These are phyloP conservation scores for Lomentospora prolificans DNA, from an alignment of 2,329 filamentous ascomycete species.

Conservation along the genomic window DNA sequence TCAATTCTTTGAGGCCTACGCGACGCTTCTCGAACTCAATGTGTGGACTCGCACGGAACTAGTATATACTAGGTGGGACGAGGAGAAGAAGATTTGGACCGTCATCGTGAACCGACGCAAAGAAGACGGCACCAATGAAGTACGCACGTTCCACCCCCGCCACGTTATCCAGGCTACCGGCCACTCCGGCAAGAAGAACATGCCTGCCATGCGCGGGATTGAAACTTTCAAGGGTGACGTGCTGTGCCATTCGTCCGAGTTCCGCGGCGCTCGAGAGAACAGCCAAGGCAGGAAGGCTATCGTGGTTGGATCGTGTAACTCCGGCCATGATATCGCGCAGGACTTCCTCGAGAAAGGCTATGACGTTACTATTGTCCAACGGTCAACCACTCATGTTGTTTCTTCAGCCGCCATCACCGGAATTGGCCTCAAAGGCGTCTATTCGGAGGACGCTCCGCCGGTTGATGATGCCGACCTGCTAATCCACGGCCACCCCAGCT, in stretches of 20 bases:
- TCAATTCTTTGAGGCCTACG: conserved; percentile 60
- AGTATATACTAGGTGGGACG: conserved; percentile 37
- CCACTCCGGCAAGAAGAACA: conserved; percentile 55
- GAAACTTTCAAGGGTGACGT: conserved; percentile 48
- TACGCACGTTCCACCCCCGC: conserved; percentile 46
- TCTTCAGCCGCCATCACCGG: conserved; percentile 42
- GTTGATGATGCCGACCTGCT: conserved; percentile 57
- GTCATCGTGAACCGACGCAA: conserved; percentile 41
- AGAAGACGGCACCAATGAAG: conserved; percentile 36
- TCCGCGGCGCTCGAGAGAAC: conserved; percentile 38
- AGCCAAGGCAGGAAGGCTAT: conserved; percentile 48
- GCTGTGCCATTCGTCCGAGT: conserved; percentile 53
- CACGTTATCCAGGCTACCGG: conserved; percentile 61
- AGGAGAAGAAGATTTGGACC: conserved; percentile 41
- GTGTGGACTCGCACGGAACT: conserved; percentile 51
- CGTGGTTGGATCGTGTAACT: conserved; percentile 60
- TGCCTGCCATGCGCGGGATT: conserved; percentile 47
- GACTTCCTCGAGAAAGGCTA: conserved; percentile 59
- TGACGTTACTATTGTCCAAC: conserved; percentile 59
- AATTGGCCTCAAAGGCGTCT: conserved; percentile 41
- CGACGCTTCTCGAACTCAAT: conserved; percentile 54
- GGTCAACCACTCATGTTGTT: conserved; percentile 55
- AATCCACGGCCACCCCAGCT: conserved; percentile 45
- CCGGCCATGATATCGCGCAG: conserved; percentile 58
- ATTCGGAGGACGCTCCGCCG: conserved; percentile 42